Evolutionary conservation across 441 rosid genomes (phyloP).

Genomic region (Corymbia citriodora): DNA sequence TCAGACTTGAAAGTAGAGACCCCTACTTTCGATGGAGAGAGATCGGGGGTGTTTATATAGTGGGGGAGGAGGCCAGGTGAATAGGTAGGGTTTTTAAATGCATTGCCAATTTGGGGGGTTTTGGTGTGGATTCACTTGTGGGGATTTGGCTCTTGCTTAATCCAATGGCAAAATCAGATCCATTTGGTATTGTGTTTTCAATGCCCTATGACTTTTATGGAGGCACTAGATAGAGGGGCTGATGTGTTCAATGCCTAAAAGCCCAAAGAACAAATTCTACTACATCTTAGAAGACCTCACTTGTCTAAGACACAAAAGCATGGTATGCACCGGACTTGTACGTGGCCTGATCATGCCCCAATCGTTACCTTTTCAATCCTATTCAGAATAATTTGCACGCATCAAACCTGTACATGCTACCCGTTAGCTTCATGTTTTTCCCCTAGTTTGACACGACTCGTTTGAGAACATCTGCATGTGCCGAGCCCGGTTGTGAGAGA

Average conservation of each 20-base stretch:
- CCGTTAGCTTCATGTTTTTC: background rate
- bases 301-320: fast-evolving
- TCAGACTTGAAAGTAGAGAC: background rate
- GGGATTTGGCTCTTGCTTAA: background rate
- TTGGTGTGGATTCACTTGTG: background rate
- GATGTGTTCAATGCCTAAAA: background rate
- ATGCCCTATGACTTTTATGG: background rate
- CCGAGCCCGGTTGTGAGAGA: fast-evolving
- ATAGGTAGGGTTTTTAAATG: background rate
- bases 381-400: background rate
- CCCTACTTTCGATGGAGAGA: background rate
- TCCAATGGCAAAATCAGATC: background rate
- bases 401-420: background rate
- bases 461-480: background rate
- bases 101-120: background rate
- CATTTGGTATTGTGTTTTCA: background rate
- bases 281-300: background rate
- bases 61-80: background rate
- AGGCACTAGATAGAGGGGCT: background rate
- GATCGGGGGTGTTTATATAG: background rate
- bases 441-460: background rate
- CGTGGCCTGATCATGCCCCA: background rate
- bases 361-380: background rate
- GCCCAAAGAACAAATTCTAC: background rate
- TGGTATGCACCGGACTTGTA: fast-evolving